Percentiles rank a stretch among this genome's conserved stretches.
Evolutionary conservation across 2,329 filamentous ascomycete species (phyloP).

Genomic region (Xylaria sp.): DNA sequence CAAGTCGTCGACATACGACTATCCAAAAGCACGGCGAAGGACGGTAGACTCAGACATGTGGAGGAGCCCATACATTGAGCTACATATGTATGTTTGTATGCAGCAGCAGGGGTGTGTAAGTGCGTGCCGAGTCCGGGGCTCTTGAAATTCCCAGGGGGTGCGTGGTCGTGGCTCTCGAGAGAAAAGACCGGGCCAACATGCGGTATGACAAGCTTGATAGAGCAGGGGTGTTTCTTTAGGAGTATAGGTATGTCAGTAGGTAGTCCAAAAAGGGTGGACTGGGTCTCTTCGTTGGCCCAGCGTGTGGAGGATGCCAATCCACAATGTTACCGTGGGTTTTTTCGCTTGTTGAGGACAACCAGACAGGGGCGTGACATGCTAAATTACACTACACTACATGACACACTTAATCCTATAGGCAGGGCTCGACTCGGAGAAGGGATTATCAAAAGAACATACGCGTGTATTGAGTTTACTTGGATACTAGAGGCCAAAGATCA

Average conservation of each 20-base stretch:
- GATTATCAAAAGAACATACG: background rate
- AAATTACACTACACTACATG: constrained; percentile 14
- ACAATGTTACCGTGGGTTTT: constrained; percentile 40
- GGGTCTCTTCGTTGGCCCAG: constrained; percentile 33
- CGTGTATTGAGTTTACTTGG: no score
- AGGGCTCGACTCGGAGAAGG: constrained; percentile 19
- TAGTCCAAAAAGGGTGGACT: constrained; percentile 38
- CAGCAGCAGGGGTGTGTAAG: constrained; percentile 45
- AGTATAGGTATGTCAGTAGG: constrained; percentile 37
- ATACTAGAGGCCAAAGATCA: background rate
- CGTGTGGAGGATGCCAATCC: constrained; percentile 38
- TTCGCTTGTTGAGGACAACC: constrained; percentile 37
- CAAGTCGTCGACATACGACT: constrained; percentile 41
- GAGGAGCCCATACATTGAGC: constrained; percentile 42
- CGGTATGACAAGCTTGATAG: constrained; percentile 43
- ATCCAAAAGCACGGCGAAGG: constrained; percentile 42
- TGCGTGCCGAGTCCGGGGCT: constrained; percentile 40
- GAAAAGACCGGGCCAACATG: constrained; percentile 35
- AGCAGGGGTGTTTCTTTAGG: constrained; percentile 37
- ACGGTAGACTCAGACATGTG: constrained; percentile 42
- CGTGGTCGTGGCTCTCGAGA: constrained; percentile 36
- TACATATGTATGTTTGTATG: constrained; percentile 50
- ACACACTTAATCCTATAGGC: constrained; percentile 29
- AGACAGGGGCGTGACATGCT: constrained; percentile 32
- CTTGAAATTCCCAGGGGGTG: constrained; percentile 37